These are phyloP conservation scores for Brassica hybrid DNA, from an alignment of 441 rosid genomes.

Conservation along the genomic window DNA sequence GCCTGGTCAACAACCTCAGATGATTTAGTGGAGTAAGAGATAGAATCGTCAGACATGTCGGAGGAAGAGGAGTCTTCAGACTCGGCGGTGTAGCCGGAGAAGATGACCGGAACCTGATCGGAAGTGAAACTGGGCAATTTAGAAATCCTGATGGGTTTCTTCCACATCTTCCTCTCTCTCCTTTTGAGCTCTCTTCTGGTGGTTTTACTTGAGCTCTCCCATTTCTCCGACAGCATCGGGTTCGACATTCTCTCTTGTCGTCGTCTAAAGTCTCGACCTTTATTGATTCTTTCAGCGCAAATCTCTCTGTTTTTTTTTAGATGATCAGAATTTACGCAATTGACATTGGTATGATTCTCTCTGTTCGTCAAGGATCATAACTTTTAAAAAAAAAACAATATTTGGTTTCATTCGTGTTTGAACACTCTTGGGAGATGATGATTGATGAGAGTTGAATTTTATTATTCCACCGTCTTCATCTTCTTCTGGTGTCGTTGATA, in stretches of 20 bases:
- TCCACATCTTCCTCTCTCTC: constrained; percentile 51
- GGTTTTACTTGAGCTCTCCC: constrained; percentile 41
- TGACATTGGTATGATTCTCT: constrained; percentile 15
- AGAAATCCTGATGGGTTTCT: constrained; percentile 56
- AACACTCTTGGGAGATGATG: constrained; percentile 36
- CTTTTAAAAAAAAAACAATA: no score
- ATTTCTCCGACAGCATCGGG: constrained; percentile 44
- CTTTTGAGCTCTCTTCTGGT: constrained; percentile 41
- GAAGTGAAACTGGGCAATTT: constrained; percentile 45
- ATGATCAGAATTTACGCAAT: constrained; percentile 1
- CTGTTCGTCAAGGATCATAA: constrained; percentile 21
- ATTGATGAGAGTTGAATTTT: constrained; percentile 33
- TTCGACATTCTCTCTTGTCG: constrained; percentile 25
- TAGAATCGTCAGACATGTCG: constrained; percentile 50
- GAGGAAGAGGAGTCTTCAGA: constrained; percentile 48
- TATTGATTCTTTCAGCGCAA: constrained; percentile 22
- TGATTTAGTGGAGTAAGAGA: constrained; percentile 41
- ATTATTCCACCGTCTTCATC: not conserved
- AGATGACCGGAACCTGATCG: constrained; percentile 41
- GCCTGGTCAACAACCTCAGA: constrained; percentile 53
- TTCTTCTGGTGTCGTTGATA: constrained; percentile 1
- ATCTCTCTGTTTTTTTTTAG: constrained; percentile 39
- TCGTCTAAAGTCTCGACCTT: constrained; percentile 35
- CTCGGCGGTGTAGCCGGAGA: constrained; percentile 51
- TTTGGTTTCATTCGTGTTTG: constrained; percentile 32